These are phyloP conservation scores for Rhododendron griersonianum DNA, from an alignment of 148 eudicot species.

Conservation along the genomic window DNA sequence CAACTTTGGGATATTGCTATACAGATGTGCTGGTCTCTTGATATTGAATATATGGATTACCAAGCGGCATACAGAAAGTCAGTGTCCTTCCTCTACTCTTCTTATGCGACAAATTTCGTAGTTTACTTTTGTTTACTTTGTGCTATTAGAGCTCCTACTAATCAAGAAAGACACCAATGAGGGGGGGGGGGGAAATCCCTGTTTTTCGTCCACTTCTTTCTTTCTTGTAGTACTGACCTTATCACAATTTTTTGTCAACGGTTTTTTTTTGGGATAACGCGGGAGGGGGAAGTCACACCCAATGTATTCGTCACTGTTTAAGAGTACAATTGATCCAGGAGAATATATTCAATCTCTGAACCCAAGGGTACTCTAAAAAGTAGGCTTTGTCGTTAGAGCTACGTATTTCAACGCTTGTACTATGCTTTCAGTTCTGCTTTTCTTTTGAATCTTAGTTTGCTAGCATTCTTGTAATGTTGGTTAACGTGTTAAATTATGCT, in stretches of 20 bases:
- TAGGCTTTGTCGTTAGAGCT: background rate
- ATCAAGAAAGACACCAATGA: background rate
- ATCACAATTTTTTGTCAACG: background rate
- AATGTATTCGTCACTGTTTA: background rate
- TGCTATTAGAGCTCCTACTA: background rate
- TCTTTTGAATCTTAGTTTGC: background rate
- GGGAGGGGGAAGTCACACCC: background rate
- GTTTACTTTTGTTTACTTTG: background rate
- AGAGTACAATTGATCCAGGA: background rate
- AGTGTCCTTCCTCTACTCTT: background rate
- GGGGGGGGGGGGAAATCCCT: background rate
- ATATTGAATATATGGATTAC: background rate
- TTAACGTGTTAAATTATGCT: background rate
- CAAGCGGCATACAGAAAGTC: conserved; percentile 3
- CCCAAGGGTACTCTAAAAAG: background rate
- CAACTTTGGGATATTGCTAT: background rate
- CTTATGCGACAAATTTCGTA: background rate
- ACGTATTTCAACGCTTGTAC: background rate
- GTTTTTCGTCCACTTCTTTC: background rate
- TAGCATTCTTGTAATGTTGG: background rate
- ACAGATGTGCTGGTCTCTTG: conserved; percentile 15
- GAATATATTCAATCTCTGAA: background rate
- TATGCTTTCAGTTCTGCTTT: background rate
- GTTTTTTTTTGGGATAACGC: background rate
- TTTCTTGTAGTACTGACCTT: background rate